A percentile compares a stretch with the other conserved stretches of the same genome.
Evolutionary conservation across 768 basidiomycete species (phyloP).

Genomic region (Cytidiella melzeri): DNA sequence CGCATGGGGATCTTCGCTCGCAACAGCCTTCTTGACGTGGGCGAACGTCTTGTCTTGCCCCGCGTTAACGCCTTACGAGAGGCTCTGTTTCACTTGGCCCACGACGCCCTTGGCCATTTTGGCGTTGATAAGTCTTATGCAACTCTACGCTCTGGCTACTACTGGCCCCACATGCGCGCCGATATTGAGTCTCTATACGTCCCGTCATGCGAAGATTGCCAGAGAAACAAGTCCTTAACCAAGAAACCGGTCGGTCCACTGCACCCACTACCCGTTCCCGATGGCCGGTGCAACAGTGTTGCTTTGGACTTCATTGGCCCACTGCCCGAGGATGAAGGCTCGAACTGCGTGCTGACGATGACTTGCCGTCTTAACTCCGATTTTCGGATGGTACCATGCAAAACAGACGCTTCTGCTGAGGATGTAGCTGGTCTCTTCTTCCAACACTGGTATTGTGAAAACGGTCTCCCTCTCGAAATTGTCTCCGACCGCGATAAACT

Average conservation of each 20-base stretch:
- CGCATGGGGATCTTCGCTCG: background rate
- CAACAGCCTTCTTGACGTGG: constrained; percentile 15
- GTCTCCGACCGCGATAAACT: too few species aligned
- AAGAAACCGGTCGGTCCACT: too few species aligned
- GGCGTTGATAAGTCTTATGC: constrained; percentile 18
- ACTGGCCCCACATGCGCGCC: constrained; percentile 25
- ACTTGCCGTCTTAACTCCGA: constrained; percentile 18
- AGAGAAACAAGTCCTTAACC: constrained; percentile 27
- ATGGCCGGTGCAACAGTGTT: constrained; percentile 15
- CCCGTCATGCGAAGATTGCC: constrained; percentile 26
- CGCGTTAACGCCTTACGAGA: constrained; percentile 5
- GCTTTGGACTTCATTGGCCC: too few species aligned
- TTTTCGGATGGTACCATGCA: constrained; percentile 6
- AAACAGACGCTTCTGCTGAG: constrained; percentile 7
- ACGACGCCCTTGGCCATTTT: constrained; percentile 18
- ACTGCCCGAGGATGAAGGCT: too few species aligned
- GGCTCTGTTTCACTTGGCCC: constrained; percentile 10
- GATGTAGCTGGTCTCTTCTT: constrained; percentile 21
- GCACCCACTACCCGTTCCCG: constrained; percentile 16
- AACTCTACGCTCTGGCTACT: constrained; percentile 5
- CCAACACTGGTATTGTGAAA: constrained; percentile 24
- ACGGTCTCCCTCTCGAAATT: constrained; percentile 25
- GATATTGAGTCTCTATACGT: constrained; percentile 27
- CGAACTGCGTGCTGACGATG: too few species aligned
- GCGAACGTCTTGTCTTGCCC: constrained; percentile 18